phyloP scores from a whole-genome alignment of 495 filamentous ascomycete genomes.

The Penicillium pancosmium region DNA sequence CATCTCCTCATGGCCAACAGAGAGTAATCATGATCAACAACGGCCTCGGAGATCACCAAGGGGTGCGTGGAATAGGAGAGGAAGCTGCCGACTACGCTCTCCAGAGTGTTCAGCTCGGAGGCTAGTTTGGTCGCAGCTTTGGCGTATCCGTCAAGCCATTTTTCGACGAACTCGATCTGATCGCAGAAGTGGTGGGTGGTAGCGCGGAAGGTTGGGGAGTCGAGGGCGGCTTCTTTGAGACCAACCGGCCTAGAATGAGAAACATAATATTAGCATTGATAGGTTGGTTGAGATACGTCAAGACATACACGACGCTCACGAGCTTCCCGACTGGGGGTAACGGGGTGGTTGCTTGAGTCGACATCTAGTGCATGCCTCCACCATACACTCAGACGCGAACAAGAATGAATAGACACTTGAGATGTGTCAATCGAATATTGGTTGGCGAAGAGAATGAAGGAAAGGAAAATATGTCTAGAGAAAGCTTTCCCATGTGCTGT shows the following conservation, averaged over 20 bases:
- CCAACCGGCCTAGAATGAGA: constrained; percentile 68
- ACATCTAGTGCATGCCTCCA: constrained; percentile 51
- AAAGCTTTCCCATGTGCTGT: constrained; percentile 22
- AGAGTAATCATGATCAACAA: constrained; percentile 95
- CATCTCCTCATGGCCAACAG: constrained; percentile 80
- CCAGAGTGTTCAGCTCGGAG: constrained; percentile 70
- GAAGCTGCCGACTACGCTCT: constrained; percentile 71
- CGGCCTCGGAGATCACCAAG: constrained; percentile 70
- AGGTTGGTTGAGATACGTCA: not conserved
- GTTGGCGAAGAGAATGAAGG: constrained; percentile 7
- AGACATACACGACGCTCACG: constrained; percentile 57
- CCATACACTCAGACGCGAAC: constrained; percentile 40
- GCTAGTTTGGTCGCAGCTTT: constrained; percentile 76
- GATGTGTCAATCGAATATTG: constrained; percentile 7
- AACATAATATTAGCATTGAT: constrained; percentile 20
- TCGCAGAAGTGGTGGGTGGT: constrained; percentile 87
- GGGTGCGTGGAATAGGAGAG: constrained; percentile 71
- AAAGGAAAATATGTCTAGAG: constrained; percentile 13
- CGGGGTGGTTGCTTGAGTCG: constrained; percentile 45
- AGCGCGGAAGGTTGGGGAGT: constrained; percentile 92
- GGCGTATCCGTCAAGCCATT: constrained; percentile 89
- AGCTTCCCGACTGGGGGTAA: constrained; percentile 56
- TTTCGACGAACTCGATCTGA: constrained; percentile 87
- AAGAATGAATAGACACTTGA: constrained; percentile 12
- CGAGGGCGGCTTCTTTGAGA: constrained; percentile 91